Percentiles rank a stretch among this genome's conserved stretches.
phyloP scores from a whole-genome alignment of 1,139 yeast species.

The Cylindricascospora bacillispora region DNA sequence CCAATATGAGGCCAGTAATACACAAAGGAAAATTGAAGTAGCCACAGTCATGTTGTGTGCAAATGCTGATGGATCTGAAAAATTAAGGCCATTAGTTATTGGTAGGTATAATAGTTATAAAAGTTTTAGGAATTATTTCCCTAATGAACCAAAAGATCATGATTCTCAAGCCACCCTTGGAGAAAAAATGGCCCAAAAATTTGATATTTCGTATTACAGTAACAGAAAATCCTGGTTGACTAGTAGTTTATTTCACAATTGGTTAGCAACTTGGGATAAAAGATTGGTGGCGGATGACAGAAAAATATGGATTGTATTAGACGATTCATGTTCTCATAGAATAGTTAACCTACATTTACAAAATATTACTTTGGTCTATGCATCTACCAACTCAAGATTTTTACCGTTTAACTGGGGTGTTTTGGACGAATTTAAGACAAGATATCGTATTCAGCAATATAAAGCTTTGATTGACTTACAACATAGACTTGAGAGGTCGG shows the following conservation, averaged over 20 bases:
- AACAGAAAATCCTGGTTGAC: conserved; percentile 56
- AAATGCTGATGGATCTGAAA: conserved; percentile 51
- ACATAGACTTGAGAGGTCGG: conserved; percentile 21
- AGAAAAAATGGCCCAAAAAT: conserved; percentile 37
- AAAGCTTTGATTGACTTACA: conserved; percentile 33
- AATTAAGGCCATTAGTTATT: conserved; percentile 45
- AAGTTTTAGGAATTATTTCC: conserved; percentile 36
- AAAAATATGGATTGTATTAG: conserved; percentile 42
- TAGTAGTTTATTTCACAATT: conserved; percentile 51
- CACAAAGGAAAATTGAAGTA: conserved; percentile 26
- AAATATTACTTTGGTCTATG: conserved; percentile 36
- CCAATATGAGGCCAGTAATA: conserved; percentile 37
- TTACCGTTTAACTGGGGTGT: conserved; percentile 57
- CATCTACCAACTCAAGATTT: conserved; percentile 31
- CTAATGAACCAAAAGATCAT: conserved; percentile 19
- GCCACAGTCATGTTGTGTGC: conserved; percentile 51
- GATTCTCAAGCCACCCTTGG: conserved; percentile 18
- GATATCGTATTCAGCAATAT: conserved; percentile 49
- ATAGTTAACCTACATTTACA: conserved; percentile 43
- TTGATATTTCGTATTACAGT: conserved; percentile 44
- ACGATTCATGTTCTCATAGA: conserved; percentile 53
- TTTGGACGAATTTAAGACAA: conserved; percentile 46
- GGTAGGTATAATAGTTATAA: conserved; percentile 43
- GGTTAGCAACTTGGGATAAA: conserved; percentile 47
- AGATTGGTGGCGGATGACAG: conserved; percentile 34